A percentile compares a stretch with the other conserved stretches of the same genome.
Conservation (phyloP, 345 rosid genomes). For the Populus euphratica region DNA sequence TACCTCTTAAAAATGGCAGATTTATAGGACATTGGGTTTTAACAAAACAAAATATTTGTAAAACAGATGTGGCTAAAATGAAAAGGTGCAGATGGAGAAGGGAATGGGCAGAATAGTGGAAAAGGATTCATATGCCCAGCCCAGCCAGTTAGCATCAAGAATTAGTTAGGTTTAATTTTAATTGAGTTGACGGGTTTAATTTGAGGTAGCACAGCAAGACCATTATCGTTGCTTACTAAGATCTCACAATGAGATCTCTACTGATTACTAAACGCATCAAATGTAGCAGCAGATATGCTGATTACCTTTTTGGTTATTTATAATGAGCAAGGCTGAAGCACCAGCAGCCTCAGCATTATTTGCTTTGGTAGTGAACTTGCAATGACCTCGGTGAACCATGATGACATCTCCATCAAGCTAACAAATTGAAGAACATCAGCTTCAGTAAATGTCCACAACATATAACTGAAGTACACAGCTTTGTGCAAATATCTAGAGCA, state of each 20-base stretch:
- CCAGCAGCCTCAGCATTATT: conserved; percentile 84
- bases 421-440: conserved; percentile 12
- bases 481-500: background rate
- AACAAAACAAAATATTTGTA: background rate
- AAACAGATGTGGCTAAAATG: background rate
- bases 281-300: background rate
- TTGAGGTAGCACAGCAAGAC: background rate
- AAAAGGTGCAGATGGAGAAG: background rate
- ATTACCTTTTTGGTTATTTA: conserved; percentile 87
- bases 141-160: background rate
- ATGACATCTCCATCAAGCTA: conserved; percentile 76
- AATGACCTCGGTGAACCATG: conserved; percentile 87
- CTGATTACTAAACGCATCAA: background rate
- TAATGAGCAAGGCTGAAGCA: conserved; percentile 87
- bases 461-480: background rate
- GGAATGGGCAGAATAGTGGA: background rate
- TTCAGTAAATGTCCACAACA: conserved; percentile 10
- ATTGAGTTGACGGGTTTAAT: background rate
- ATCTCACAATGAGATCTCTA: background rate
- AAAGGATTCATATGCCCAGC: background rate
- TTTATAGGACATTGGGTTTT: background rate
- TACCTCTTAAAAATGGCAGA: background rate
- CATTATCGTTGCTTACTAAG: background rate
- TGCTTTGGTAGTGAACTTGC: conserved; percentile 85
- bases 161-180: background rate